phyloP scores from a whole-genome alignment of 192 early-diverging fungal species.

The Umbelopsis sp. region DNA sequence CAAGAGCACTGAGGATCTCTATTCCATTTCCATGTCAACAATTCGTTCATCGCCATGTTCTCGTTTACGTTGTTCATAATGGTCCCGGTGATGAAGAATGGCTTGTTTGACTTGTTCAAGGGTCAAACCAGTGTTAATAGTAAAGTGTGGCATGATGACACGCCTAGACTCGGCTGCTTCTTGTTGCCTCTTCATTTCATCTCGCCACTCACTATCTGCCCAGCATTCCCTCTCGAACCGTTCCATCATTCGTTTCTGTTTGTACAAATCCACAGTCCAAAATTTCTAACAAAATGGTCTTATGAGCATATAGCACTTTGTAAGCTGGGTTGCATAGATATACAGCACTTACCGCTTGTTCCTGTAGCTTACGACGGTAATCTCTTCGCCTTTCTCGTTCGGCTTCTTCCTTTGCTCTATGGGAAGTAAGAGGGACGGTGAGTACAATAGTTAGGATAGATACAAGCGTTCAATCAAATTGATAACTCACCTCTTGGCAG shows the following conservation, averaged over 20 bases:
- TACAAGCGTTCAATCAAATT: background rate
- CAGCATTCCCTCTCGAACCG: slow-evolving; percentile 9
- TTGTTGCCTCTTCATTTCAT: slow-evolving; percentile 10
- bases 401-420: slow-evolving; percentile 12
- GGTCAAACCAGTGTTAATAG: background rate
- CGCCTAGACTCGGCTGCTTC: slow-evolving; percentile 8
- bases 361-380: background rate
- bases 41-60: slow-evolving; percentile 10
- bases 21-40: slow-evolving; percentile 11
- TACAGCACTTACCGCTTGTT: background rate
- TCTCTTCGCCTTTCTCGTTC: background rate
- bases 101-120: slow-evolving; percentile 7
- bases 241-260: slow-evolving; percentile 2
- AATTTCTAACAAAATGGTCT: background rate
- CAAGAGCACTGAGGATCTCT: too few relatives aligned
- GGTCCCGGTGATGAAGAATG: background rate
- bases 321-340: background rate
- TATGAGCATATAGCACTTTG: background rate
- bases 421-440: too few relatives aligned
- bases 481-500: background rate
- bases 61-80: slow-evolving; percentile 4
- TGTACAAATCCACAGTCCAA: slow-evolving; percentile 11
- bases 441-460: too few relatives aligned
- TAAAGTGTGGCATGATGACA: slow-evolving; percentile 6
- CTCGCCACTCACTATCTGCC: slow-evolving; percentile 12